Base-by-base conservation (phyloP, 1,139 yeast species). In the Pichia sp. region DNA sequence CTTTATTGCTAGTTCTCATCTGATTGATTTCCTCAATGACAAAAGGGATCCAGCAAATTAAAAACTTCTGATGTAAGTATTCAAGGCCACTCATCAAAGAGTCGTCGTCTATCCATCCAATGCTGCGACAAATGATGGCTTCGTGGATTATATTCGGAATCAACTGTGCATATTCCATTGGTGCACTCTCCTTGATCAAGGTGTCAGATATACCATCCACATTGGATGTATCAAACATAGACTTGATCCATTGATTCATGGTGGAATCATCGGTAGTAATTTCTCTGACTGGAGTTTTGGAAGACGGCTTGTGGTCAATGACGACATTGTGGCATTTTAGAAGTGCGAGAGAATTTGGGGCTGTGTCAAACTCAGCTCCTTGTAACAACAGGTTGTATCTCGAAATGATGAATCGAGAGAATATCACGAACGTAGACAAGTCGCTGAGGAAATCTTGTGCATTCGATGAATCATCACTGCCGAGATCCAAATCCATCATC, bases 161-260 rank as follows among this genome's bases (percentile, higher is more conserved):
- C 30, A 88, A 56, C 28, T 69, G 67, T 41, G 82, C 74, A 34
- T 84, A 72, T 41, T 84, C 91, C 48, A 77, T 74, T 18, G 82
- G 72, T 15, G 77, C 66, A 3, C 85, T 74, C 5, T 77, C 64
- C 47, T 77, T 73, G 52, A 87, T 75, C 38, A 87, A 62, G 24
- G 82, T 88, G 56, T 88, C 96, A 0, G 94, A 77, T 29, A 88
- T 73, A 3, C 96, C 95, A 37, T 87, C 93, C 29, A 85, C 74
- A 35, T 54, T 53, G 4, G 50, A 42, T 32, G 56, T 54, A 39
- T 85, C 88, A 59, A 84, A 87, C 32, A 88, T 58, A 2, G 93
- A 91, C 29, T 72, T 65, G 29, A 84, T 71, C 97, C 97, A 88
- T 28, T 76, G 82, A 32, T 74, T 74, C 22, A 84, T 59, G 11